Conservation (phyloP, 73 alveolate genomes). For the Paraurostyla sp. region DNA sequence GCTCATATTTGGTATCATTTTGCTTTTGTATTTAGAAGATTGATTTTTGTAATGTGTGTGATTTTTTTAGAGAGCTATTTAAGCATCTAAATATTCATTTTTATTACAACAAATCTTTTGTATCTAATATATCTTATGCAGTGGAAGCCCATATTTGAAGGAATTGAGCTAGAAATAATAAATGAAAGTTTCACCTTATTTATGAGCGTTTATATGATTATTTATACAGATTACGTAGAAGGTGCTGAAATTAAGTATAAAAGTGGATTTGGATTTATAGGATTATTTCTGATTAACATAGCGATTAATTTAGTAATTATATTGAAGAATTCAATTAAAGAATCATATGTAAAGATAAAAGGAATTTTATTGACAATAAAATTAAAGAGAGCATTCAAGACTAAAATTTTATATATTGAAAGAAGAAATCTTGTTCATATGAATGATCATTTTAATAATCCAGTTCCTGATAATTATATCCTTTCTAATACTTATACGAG, state of each 20-base stretch:
- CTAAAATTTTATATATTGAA: too few relatives aligned
- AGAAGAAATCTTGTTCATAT: too few relatives aligned
- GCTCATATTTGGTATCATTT: background rate
- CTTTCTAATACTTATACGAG: too few relatives aligned
- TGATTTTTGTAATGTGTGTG: background rate
- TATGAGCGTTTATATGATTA: background rate
- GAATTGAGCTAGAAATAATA: background rate
- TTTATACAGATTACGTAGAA: background rate
- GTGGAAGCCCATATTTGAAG: background rate
- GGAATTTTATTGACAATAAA: too few relatives aligned
- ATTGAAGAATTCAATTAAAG: background rate
- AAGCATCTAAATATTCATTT: background rate
- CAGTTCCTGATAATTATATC: too few relatives aligned
- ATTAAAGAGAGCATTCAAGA: too few relatives aligned
- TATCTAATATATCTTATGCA: background rate
- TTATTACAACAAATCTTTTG: background rate
- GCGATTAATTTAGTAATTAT: background rate
- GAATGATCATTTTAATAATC: too few relatives aligned
- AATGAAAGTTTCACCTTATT: background rate
- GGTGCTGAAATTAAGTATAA: background rate
- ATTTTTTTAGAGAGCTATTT: background rate
- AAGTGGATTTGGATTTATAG: background rate
- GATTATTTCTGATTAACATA: background rate
- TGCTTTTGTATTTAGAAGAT: background rate
- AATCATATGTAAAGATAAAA: background rate